Evolutionary conservation across 805 yeast genomes (phyloP).

Genomic region (Candida argentea): DNA sequence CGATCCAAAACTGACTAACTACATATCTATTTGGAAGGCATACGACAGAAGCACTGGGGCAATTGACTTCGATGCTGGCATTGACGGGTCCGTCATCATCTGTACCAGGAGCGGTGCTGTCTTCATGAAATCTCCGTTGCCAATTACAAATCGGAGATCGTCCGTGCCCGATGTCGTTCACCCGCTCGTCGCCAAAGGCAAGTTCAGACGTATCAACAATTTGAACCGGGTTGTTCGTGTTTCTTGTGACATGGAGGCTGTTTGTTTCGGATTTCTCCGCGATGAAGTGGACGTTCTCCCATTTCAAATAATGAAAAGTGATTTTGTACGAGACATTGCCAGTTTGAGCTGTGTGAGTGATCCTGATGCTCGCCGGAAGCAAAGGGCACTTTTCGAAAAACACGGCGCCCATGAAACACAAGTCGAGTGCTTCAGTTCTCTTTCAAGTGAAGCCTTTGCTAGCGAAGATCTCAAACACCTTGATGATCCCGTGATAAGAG

Average conservation of each 20-base stretch:
- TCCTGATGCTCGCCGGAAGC: constrained; percentile 23
- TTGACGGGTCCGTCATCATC: constrained; percentile 59
- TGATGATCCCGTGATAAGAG: too few species aligned
- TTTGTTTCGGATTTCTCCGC: constrained; percentile 57
- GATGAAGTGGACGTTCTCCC: constrained; percentile 56
- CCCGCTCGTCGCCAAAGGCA: constrained; percentile 23
- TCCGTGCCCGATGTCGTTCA: constrained; percentile 23
- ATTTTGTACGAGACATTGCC: constrained; percentile 42
- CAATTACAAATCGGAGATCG: constrained; percentile 20
- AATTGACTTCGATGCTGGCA: constrained; percentile 56
- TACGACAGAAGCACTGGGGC: constrained; percentile 46
- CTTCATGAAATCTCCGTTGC: constrained; percentile 29
- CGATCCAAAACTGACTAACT: constrained; percentile 31
- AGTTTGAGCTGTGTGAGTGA: constrained; percentile 40
- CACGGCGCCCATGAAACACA: constrained; percentile 19
- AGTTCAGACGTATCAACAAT: constrained; percentile 43
- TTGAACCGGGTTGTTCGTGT: constrained; percentile 56
- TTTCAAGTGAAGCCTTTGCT: constrained; percentile 13
- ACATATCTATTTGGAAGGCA: constrained; percentile 52
- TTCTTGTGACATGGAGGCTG: constrained; percentile 52
- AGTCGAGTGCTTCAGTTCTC: constrained; percentile 17
- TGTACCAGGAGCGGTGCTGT: constrained; percentile 64
- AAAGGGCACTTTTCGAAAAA: constrained; percentile 28
- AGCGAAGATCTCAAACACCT: too few species aligned
- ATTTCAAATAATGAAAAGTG: constrained; percentile 36